phyloP scores from a whole-genome alignment of 2,329 filamentous ascomycete species.

The Cercospora zeae-maydis region DNA sequence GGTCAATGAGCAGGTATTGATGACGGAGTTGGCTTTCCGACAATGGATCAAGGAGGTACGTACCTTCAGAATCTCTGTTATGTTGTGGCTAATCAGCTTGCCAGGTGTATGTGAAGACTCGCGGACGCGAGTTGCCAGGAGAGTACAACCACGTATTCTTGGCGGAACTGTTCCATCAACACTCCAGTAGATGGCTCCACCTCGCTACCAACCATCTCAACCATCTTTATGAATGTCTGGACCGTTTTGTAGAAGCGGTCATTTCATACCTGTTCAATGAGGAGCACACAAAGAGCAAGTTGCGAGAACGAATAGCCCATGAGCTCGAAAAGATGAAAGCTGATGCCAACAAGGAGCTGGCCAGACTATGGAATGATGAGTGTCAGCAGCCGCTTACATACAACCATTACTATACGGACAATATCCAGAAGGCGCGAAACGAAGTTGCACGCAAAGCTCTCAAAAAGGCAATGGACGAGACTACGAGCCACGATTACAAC shows the following conservation, averaged over 20 bases:
- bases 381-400: background rate
- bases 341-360: background rate
- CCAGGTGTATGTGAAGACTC: slow-evolving; percentile 1
- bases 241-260: background rate
- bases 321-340: slow-evolving; percentile 1
- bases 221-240: background rate
- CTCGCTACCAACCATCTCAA: background rate
- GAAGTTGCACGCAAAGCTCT: background rate
- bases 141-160: slow-evolving; percentile 1
- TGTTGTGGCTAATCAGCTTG: background rate
- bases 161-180: background rate
- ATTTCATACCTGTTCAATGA: background rate
- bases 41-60: background rate
- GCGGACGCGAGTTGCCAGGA: background rate
- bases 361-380: background rate
- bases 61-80: background rate
- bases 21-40: background rate
- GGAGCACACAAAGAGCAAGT: background rate
- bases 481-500: slow-evolving; percentile 1
- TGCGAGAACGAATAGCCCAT: background rate
- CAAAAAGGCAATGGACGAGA: slow-evolving; percentile 1
- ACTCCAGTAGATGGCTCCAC: background rate
- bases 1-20: background rate
- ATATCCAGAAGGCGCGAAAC: background rate
- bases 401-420: slow-evolving; percentile 2